Percentiles rank a stretch among this genome's conserved stretches.
Conservation (phyloP, 2,329 filamentous ascomycete genomes). For the Coccinonectria pachysandricola region DNA sequence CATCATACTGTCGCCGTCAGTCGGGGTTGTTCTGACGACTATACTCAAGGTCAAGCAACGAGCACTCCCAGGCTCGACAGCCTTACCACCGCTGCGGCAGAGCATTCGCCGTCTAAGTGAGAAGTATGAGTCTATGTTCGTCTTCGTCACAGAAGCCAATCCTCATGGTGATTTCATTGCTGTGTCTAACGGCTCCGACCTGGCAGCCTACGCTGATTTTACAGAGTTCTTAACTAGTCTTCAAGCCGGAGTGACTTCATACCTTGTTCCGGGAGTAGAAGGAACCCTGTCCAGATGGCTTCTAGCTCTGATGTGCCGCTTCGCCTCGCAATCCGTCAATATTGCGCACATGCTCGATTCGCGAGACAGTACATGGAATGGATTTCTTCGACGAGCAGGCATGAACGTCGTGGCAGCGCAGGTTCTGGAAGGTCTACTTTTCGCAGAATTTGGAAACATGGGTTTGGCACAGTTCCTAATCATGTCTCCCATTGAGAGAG, state of each 20-base stretch:
- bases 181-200: constrained; percentile 30
- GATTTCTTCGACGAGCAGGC: constrained; percentile 25
- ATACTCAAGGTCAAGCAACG: constrained; percentile 64
- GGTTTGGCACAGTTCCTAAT: constrained; percentile 23
- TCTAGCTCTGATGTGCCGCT: constrained; percentile 38
- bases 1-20: constrained; percentile 57
- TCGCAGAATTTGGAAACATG: constrained; percentile 12
- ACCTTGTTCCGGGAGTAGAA: constrained; percentile 40
- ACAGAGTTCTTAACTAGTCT: constrained; percentile 36
- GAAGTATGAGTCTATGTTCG: constrained; percentile 56
- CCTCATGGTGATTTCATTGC: constrained; percentile 30
- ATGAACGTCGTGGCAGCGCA: constrained; percentile 29
- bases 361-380: constrained; percentile 31
- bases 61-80: constrained; percentile 44
- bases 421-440: constrained; percentile 19
- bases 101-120: constrained; percentile 40
- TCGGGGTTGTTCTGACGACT: constrained; percentile 60
- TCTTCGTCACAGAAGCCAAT: constrained; percentile 54
- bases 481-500: constrained; percentile 19
- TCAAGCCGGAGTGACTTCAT: constrained; percentile 27
- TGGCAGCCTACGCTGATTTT: constrained; percentile 37
- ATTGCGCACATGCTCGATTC: constrained; percentile 26
- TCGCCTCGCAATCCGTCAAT: constrained; percentile 18
- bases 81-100: constrained; percentile 39
- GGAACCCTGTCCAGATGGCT: constrained; percentile 45